Base-by-base conservation (phyloP, 2,329 filamentous ascomycete genomes). In the Xylariaceae sp. region DNA sequence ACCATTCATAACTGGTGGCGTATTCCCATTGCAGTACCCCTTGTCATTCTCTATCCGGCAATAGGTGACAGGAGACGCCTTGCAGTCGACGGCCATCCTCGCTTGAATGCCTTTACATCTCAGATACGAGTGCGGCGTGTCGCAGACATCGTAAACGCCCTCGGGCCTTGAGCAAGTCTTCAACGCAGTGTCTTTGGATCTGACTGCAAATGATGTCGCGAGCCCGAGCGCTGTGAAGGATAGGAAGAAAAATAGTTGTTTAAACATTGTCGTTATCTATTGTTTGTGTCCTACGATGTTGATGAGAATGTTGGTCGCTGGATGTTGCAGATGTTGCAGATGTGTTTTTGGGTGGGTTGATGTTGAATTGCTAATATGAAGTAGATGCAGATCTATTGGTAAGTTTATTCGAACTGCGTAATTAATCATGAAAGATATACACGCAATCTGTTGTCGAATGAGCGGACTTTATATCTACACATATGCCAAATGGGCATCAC, bases 121-220 rank as follows among this genome's bases (percentile, higher is more conserved):
- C 19, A 58, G 14, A 34, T 47, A 60, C 39, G 57, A 60, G 49
- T 56, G 42, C 18, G 49, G n/a, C 1, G 57, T 60, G 42, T 60
- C 57, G 53, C 57, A 60, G 50, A 60, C 47, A 40, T 58, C 55
- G 36, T 60, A 60, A 48, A 45, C 18, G n/a, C 53, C 57, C 12
- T 31, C n/a, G 16, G 47, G 36, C 16, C 55, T 48, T 16, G 39
- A 10, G 47, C 55, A 60, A 22, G 45, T 43, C 22, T 28, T 28
- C 22, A 28, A 28, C 34, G 22, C 45, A 14, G 19, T 22, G 14
- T 53, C 39, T 31, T 40, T 50, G 13, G 33, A 47, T 2, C 40
- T 19, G 6, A 42, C 13, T n/a, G 45, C 50, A 16, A 54, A 22
- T n/a, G 56, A 54, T 34, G 46, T 47, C 19, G 51, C 36, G 18